Conservation (phyloP, 768 basidiomycete genomes). For the Amanita muscaria region DNA sequence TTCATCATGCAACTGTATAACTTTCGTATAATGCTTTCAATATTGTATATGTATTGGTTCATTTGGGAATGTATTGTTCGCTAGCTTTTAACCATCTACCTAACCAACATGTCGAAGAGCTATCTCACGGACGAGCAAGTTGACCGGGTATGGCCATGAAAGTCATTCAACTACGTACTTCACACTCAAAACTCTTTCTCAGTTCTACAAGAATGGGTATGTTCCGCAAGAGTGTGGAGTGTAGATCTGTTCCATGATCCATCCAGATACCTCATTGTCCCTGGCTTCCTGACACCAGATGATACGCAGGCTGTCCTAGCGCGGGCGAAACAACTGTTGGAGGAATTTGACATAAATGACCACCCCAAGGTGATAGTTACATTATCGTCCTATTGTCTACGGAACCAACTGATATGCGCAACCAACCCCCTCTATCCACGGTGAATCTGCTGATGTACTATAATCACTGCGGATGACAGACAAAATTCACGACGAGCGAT, state of each 20-base stretch:
- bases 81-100: neutral
- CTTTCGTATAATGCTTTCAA: neutral
- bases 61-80: no score
- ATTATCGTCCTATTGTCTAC: no score
- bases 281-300: slow-evolving; percentile 53
- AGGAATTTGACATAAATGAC: slow-evolving; percentile 65
- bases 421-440: no score
- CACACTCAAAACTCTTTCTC: no score
- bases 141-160: slow-evolving; percentile 5
- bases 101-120: neutral
- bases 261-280: slow-evolving; percentile 72
- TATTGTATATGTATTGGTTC: no score
- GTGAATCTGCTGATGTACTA: no score
- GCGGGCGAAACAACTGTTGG: slow-evolving; percentile 67
- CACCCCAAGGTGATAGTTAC: slow-evolving; percentile 64
- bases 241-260: no score
- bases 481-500: slow-evolving; percentile 81
- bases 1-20: neutral
- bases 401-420: no score
- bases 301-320: slow-evolving; percentile 54
- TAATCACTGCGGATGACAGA: no score
- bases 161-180: no score
- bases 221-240: no score
- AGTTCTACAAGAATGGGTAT: slow-evolving; percentile 58
- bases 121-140: slow-evolving; percentile 9